Evolutionary conservation across 2,329 filamentous ascomycete species (phyloP).

Genomic region (Diaporthe australafricana): DNA sequence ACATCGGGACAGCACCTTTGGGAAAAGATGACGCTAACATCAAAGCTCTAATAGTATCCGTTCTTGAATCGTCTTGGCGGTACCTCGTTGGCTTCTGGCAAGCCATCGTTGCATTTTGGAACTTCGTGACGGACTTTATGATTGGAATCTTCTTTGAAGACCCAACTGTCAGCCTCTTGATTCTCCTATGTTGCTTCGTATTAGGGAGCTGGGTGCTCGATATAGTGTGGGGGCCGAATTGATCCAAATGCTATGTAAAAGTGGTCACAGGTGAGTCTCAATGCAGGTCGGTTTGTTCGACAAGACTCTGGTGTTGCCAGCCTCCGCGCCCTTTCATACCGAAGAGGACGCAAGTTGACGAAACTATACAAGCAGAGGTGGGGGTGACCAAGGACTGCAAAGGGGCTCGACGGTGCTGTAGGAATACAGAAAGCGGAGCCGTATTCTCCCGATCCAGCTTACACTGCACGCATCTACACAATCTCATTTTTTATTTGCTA

Average conservation of each 20-base stretch:
- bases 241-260: background rate
- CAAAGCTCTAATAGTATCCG: background rate
- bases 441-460: background rate
- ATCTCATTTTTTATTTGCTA: constrained; percentile 3
- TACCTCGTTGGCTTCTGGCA: background rate
- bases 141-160: background rate
- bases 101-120: background rate
- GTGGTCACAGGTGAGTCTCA: background rate
- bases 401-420: background rate
- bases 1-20: background rate
- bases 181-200: background rate
- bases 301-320: background rate
- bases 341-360: background rate
- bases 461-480: background rate
- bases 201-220: background rate
- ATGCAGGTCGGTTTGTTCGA: background rate
- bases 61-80: background rate
- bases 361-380: background rate
- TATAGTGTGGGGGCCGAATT: too few relatives aligned
- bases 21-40: background rate
- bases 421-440: background rate
- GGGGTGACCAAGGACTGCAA: background rate
- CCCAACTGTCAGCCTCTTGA: background rate
- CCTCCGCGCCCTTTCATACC: background rate
- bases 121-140: background rate